Evolutionary conservation across 768 basidiomycete species (phyloP).

Genomic region (Suillus placidus): DNA sequence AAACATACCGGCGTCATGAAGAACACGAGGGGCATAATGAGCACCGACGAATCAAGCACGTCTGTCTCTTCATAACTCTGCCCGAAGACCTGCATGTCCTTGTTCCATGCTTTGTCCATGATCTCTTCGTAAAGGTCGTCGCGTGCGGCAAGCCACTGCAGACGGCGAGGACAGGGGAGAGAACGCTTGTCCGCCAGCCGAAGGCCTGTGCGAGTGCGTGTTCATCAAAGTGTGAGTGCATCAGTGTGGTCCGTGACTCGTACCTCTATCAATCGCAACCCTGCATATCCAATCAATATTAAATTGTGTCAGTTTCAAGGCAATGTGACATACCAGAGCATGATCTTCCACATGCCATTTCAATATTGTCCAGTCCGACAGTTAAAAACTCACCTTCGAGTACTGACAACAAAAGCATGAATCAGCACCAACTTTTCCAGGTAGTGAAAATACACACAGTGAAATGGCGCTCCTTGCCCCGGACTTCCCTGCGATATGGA

Average conservation of each 20-base stretch:
- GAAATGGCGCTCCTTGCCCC: conserved; percentile 82
- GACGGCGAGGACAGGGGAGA: conserved; percentile 77
- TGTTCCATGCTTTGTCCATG: conserved; percentile 87
- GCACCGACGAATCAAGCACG: conserved; percentile 82
- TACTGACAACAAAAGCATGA: conserved; percentile 47
- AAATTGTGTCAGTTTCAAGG: not conserved
- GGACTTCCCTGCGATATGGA: conserved; percentile 73
- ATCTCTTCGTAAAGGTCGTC: conserved; percentile 93
- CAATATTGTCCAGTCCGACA: conserved; percentile 9
- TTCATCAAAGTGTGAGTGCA: not conserved
- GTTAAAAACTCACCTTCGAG: conserved; percentile 61
- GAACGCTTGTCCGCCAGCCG: conserved; percentile 95
- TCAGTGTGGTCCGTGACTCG: not conserved
- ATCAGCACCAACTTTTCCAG: not conserved
- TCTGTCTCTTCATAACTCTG: conserved; percentile 90
- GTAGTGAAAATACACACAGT: conserved; percentile 53
- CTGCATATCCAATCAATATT: conserved; percentile 39
- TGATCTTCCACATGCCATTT: conserved; percentile 52
- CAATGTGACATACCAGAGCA: conserved; percentile 72
- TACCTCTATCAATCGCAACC: conserved; percentile 94
- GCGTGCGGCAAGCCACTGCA: conserved; percentile 72
- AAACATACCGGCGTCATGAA: conserved; percentile 77
- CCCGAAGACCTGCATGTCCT: conserved; percentile 66
- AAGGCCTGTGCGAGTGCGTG: conserved; percentile 49
- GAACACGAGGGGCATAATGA: conserved; percentile 93